Conservation (phyloP, 1,284 basidiomycete genomes). For the Lentinula novae-zelandiae region DNA sequence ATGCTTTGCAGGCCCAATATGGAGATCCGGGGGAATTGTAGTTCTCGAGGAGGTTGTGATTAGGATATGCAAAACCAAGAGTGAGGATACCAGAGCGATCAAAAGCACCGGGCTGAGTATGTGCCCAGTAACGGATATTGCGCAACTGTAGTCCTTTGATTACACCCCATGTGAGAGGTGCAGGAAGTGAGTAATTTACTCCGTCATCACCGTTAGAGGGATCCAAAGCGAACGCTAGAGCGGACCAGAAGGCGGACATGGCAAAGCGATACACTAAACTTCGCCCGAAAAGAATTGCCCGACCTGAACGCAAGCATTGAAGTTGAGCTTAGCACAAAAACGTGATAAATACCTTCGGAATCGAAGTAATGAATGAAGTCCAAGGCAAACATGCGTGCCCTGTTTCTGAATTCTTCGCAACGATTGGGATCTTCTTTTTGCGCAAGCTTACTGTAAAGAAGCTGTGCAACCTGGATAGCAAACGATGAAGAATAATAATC, state of each 20-base stretch:
- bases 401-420: slow-evolving; percentile 59
- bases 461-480: slow-evolving; percentile 74
- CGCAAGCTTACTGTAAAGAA: slow-evolving; percentile 68
- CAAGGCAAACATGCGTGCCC: slow-evolving; percentile 59
- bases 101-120: slow-evolving; percentile 50
- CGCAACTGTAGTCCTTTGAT: slow-evolving; percentile 72
- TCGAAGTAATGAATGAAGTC: slow-evolving; percentile 79
- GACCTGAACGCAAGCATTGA: slow-evolving; percentile 38
- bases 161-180: slow-evolving; percentile 70
- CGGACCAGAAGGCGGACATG: slow-evolving; percentile 76
- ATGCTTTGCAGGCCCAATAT: slow-evolving; percentile 82
- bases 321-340: neutral
- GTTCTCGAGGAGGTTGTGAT: slow-evolving; percentile 74
- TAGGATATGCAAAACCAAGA: slow-evolving; percentile 72
- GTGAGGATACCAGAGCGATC: slow-evolving; percentile 67
- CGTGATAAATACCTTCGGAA: slow-evolving; percentile 45
- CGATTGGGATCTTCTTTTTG: slow-evolving; percentile 60
- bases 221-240: slow-evolving; percentile 74
- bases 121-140: slow-evolving; percentile 70
- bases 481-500: slow-evolving; percentile 81
- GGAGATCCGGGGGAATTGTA: slow-evolving; percentile 81
- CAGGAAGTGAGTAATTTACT: slow-evolving; percentile 52
- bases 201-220: slow-evolving; percentile 56
- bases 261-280: slow-evolving; percentile 78
- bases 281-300: slow-evolving; percentile 73